Evolutionary conservation across 2,329 filamentous ascomycete species (phyloP).

Genomic region (Didymella pinodella): DNA sequence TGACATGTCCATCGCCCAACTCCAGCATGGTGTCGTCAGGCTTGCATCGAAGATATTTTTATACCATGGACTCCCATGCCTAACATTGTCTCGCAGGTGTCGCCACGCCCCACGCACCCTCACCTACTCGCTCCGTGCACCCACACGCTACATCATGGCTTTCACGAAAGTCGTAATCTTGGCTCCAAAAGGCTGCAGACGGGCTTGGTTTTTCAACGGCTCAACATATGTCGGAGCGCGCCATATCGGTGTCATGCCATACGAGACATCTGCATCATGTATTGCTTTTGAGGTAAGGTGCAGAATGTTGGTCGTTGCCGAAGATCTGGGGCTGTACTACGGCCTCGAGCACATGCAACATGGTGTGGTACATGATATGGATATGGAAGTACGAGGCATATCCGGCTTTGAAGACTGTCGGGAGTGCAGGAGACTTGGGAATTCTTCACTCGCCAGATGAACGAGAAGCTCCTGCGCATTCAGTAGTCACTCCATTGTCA

Average conservation of each 20-base stretch:
- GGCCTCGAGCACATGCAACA: not conserved
- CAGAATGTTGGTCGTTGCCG: not conserved
- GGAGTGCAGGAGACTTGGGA: not conserved
- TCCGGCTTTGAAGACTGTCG: not conserved
- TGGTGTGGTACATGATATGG: not conserved
- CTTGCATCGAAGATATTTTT: not conserved
- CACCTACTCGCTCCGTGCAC: not conserved
- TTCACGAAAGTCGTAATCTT: not conserved
- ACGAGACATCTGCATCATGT: not conserved
- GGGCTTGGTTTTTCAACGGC: not conserved
- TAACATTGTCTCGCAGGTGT: not conserved
- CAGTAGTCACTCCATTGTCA: not conserved
- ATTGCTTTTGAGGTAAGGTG: not conserved
- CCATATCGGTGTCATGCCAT: not conserved
- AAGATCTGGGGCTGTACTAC: not conserved
- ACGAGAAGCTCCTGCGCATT: not conserved
- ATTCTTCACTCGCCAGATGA: not conserved
- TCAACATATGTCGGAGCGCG: not conserved
- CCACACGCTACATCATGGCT: not conserved
- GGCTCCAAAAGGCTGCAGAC: not conserved
- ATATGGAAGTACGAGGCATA: not conserved
- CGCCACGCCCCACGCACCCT: too few relatives aligned
- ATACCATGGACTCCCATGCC: not conserved
- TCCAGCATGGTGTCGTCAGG: conserved; percentile 1
- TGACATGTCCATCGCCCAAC: conserved; percentile 4